Evolutionary conservation across 139 green algal genomes (phyloP).

Genomic region (Picocystis salinarum): DNA sequence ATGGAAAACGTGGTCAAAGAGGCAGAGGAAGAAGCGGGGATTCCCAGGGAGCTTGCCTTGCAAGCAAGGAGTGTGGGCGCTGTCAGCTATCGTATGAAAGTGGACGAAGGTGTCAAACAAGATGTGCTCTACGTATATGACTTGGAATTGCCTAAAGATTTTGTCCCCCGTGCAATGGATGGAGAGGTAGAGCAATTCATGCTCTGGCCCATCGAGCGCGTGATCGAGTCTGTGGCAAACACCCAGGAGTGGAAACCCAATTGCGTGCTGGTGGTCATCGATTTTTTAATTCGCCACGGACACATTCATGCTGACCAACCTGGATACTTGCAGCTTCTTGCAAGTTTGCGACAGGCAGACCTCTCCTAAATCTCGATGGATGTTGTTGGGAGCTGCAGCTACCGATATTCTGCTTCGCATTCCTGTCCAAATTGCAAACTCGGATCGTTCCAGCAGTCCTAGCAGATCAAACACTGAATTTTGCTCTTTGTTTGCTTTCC

Average conservation of each 20-base stretch:
- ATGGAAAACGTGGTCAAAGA: slow-evolving; percentile 83
- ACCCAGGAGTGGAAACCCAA: slow-evolving; percentile 85
- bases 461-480: too few relatives aligned
- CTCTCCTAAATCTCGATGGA: too few relatives aligned
- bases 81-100: slow-evolving; percentile 31
- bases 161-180: slow-evolving; percentile 34
- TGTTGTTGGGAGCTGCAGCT: too few relatives aligned
- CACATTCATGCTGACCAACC: slow-evolving; percentile 28
- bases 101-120: slow-evolving; percentile 43
- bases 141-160: slow-evolving; percentile 65
- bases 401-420: too few relatives aligned
- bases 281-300: slow-evolving; percentile 67
- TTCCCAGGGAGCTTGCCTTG: slow-evolving; percentile 43
- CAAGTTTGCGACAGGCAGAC: slow-evolving; percentile 14
- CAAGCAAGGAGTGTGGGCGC: slow-evolving; percentile 22
- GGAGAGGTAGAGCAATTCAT: slow-evolving; percentile 68
- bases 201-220: slow-evolving; percentile 36
- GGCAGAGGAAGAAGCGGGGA: slow-evolving; percentile 77
- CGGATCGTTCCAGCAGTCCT: too few relatives aligned
- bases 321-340: slow-evolving; percentile 47
- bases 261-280: slow-evolving; percentile 75
- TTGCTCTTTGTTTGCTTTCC: too few relatives aligned
- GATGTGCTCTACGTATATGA: slow-evolving; percentile 86
- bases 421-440: too few relatives aligned
- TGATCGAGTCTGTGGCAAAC: slow-evolving; percentile 29